Percentiles rank a stretch among this genome's conserved stretches.
Conservation (phyloP, 108 stramenopile genomes). For the Schizochytrium sp. region DNA sequence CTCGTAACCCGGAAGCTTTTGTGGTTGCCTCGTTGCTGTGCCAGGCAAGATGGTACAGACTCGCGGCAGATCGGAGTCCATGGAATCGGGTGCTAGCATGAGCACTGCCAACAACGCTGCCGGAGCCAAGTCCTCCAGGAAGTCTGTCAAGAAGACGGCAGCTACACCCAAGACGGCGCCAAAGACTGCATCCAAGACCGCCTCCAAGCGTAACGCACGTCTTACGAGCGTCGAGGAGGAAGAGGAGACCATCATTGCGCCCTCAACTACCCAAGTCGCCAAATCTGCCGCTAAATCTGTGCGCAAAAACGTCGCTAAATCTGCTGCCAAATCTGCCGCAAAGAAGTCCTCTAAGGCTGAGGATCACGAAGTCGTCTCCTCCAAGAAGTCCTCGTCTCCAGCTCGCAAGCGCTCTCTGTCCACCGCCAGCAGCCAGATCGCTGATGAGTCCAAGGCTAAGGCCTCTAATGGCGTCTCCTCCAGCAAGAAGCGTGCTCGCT, state of each 20-base stretch:
- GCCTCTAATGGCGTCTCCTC: background rate
- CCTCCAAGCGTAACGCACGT: no score
- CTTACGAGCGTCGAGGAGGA: no score
- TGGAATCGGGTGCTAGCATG: background rate
- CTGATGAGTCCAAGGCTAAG: background rate
- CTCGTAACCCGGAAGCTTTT: no score
- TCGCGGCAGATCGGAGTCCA: background rate
- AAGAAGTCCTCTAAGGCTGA: background rate
- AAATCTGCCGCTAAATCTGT: background rate
- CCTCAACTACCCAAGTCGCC: background rate
- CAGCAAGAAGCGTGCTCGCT: background rate
- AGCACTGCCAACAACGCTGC: background rate
- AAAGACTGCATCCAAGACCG: no score
- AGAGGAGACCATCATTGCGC: background rate
- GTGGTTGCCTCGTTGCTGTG: no score
- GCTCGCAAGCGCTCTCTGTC: slow-evolving; percentile 34
- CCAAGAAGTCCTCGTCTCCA: background rate
- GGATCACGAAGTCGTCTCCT: background rate
- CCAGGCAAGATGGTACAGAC: background rate
- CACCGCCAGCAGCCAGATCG: background rate
- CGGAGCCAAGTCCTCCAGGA: slow-evolving; percentile 2
- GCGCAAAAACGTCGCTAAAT: background rate
- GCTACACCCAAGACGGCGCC: background rate
- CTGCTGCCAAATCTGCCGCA: background rate
- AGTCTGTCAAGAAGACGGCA: background rate